Percentiles rank a stretch among this genome's conserved stretches.
Conservation (phyloP, 805 yeast species). For the Candida ulmi region DNA sequence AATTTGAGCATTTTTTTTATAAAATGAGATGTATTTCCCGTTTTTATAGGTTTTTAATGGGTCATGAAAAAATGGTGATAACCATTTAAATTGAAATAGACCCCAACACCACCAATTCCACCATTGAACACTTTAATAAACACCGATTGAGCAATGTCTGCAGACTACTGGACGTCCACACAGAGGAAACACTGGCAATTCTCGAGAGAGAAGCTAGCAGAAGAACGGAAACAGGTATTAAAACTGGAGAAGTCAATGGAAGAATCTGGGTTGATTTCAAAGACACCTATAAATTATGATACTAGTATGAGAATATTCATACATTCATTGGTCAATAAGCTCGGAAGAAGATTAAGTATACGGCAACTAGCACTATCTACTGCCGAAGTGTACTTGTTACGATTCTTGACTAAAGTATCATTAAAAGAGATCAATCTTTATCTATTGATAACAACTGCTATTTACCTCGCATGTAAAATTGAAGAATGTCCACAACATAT, state of each 20-base stretch:
- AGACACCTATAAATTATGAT: constrained; percentile 34
- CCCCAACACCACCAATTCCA: too few species aligned
- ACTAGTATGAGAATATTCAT: constrained; percentile 70
- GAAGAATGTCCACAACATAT: constrained; percentile 97
- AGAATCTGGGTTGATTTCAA: constrained; percentile 34
- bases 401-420: constrained; percentile 70
- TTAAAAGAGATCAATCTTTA: constrained; percentile 80
- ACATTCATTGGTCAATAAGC: constrained; percentile 65
- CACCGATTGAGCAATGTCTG: too few species aligned
- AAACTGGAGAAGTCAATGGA: constrained; percentile 32
- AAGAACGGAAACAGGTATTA: constrained; percentile 37
- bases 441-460: constrained; percentile 73
- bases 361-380: constrained; percentile 85
- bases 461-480: constrained; percentile 87
- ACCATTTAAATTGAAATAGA: too few species aligned
- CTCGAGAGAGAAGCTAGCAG: constrained; percentile 51
- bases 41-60: too few species aligned
- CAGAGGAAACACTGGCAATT: constrained; percentile 82
- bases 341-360: constrained; percentile 73
- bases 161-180: constrained; percentile 83
- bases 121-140: too few species aligned
- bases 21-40: too few species aligned
- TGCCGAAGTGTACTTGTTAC: constrained; percentile 77
- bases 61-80: too few species aligned
- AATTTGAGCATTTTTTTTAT: too few species aligned